Base-by-base conservation (phyloP, 2,329 filamentous ascomycete species). In the Verticillium nubilum region DNA sequence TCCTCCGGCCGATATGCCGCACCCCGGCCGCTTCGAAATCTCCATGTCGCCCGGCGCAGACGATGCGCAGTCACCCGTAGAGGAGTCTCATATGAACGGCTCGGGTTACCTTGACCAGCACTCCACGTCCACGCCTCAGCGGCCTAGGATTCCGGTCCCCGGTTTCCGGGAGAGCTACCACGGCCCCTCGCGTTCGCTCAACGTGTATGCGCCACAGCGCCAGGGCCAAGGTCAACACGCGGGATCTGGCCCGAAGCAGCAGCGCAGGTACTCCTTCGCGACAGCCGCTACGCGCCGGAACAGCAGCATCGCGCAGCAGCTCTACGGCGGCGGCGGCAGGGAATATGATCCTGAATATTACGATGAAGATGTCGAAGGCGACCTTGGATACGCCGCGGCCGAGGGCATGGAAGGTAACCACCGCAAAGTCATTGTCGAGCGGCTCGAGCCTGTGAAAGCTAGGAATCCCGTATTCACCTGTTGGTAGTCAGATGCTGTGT, bases 391-490 rank as follows among this genome's bases (percentile, higher is more conserved):
- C 74, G 92, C 93, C 12, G 94, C 93, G 1, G 95, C 95, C 0
- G 91, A 94, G 72, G 95, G 92, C 27, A 92, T 96, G 85, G 95
- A 98, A 74, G 91, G 91, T 13, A 91, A 92, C 68, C 87, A 90
- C 72, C 85, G 93, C 67, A 96, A 95, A 75, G 95, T 99, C 54
- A 98, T 99, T 79, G 93, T 99, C 54, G 95, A 99, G 80, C 83
- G 95, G 63, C 77, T 99, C 60, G 95, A 99, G 79, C 90, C 94
- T 61, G 95, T 99, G 63, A 98, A 98, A 81, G 91, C 88, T 70
- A 90, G 89, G 72, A 96, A 96, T 71, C 95, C 95, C 2, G 92
- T 99, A 31, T 99, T 99, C 75, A 97, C 91, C 52, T 99, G 95
- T 91, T 99, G 95, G 79, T 98, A 78, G 78, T n/a, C 19, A 3